Evolutionary conservation across 495 filamentous ascomycete species (phyloP).

Genomic region (Astrothelium macrocarpum): DNA sequence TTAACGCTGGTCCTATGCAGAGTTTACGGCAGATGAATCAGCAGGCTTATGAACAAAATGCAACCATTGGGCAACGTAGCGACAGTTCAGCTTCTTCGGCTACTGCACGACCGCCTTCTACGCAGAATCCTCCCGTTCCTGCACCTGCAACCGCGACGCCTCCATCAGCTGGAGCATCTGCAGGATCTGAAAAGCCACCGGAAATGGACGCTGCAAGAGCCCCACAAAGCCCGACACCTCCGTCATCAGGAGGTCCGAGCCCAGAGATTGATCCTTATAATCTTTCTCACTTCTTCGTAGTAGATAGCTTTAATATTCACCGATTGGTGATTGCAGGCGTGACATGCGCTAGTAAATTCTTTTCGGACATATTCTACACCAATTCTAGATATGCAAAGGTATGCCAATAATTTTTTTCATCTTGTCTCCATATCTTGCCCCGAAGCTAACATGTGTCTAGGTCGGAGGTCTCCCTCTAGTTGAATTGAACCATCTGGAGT

Average conservation of each 20-base stretch:
- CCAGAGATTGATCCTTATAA: conserved; percentile 44
- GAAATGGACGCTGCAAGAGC: conserved; percentile 22
- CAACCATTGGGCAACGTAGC: conserved; percentile 17
- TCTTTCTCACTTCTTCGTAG: conserved; percentile 81
- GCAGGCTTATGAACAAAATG: conserved; percentile 22
- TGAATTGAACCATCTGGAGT: conserved; percentile 92
- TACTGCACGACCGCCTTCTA: conserved; percentile 12
- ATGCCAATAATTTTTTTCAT: conserved; percentile 22
- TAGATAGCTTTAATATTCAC: conserved; percentile 99
- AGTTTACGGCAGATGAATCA: conserved; percentile 39
- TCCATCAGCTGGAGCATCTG: conserved; percentile 27
- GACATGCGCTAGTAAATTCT: conserved; percentile 98
- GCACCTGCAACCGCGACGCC: conserved; percentile 23
- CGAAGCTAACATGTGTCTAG: conserved; percentile 36
- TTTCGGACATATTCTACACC: conserved; percentile 98
- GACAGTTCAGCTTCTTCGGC: conserved; percentile 21
- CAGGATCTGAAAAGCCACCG: conserved; percentile 28
- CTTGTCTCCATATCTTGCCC: not conserved
- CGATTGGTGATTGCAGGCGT: conserved; percentile 94
- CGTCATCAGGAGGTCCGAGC: not conserved
- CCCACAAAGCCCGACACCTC: conserved; percentile 21
- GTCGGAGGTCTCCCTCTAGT: conserved; percentile 93
- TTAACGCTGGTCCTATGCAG: conserved; percentile 61
- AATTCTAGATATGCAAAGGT: conserved; percentile 99
- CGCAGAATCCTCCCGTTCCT: conserved; percentile 16